These are phyloP conservation scores for Salix udensis DNA, from an alignment of 345 rosid genomes.

Conservation along the genomic window DNA sequence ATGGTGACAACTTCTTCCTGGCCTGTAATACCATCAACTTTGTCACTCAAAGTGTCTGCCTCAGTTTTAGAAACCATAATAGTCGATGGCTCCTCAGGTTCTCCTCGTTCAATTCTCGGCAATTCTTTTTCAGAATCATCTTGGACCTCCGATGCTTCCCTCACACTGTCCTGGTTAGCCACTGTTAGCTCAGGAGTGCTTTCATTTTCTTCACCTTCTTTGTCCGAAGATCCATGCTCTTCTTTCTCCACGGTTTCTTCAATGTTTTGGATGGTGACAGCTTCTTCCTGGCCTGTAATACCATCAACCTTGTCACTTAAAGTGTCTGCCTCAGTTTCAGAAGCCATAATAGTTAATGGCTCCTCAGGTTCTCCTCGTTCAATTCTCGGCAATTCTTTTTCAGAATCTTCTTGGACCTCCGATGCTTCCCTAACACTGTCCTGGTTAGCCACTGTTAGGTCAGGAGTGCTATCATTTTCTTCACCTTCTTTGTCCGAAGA, in stretches of 20 bases:
- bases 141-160: background rate
- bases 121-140: too few relatives aligned
- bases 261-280: slow-evolving; percentile 4
- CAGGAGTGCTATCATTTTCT: background rate
- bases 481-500: background rate
- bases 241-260: slow-evolving; percentile 1
- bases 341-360: background rate
- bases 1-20: slow-evolving; percentile 1
- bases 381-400: background rate
- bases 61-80: background rate
- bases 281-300: background rate
- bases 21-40: background rate
- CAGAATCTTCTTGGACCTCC: too few relatives aligned
- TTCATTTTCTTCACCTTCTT: background rate
- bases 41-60: background rate
- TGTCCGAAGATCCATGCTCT: background rate
- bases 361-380: slow-evolving; percentile 8
- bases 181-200: background rate
- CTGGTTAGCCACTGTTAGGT: background rate
- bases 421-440: background rate
- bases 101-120: slow-evolving; percentile 1
- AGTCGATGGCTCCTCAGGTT: slow-evolving; percentile 1
- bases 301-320: slow-evolving; percentile 1
- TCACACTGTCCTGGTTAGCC: background rate
- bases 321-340: background rate